Base-by-base conservation (phyloP, 805 yeast species). In the Nakazawaea ambrosiae region DNA sequence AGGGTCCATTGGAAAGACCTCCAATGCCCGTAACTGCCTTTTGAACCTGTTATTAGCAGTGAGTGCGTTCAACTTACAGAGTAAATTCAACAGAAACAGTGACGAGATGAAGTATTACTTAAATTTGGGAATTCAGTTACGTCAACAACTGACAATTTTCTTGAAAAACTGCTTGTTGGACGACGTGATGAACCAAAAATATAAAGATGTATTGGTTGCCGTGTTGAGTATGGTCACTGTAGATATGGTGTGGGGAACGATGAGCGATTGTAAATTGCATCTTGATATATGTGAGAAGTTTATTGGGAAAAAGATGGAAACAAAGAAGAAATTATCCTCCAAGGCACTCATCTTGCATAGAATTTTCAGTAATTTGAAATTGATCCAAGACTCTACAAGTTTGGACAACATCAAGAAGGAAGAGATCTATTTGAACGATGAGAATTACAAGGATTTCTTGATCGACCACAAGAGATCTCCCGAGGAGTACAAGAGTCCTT, bases 161-260 rank as follows among this genome's bases (percentile, higher is more conserved):
- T 68, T 86, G 33, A 73, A 75, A 45, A 65, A 68, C 38, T 75
- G 87, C 49, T 58, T 73, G 51, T 71, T 53, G 43, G 72, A 50
- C 55, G 77, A 66, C 51, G 69, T 64, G 41, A 66, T 63, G 47
- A 61, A 43, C 38, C 85, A 82, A 50, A 81, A 82, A 53, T 86
- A 87, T 55, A 86, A 87, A 52, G 95, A 86, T 52, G 83, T 85
- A 4, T 55, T 87, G 20, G 82, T 86, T 35, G 92, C 95, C 1
- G 78, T 84, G 17, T 66, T 87, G 54, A 79, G 92, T 2, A 84
- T 86, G 95, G 85, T 81, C 33, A 78, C 89, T 5, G 83, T 87
- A 36, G 95, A 87, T 59, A 79, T 85, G 36, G 89, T 85, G 12
- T 82, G 94, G 86, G 95, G 96, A 3, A 78, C 90, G 1, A 83